Evolutionary conservation across 805 yeast species (phyloP).

Genomic region (Candida pseudofarinosa): DNA sequence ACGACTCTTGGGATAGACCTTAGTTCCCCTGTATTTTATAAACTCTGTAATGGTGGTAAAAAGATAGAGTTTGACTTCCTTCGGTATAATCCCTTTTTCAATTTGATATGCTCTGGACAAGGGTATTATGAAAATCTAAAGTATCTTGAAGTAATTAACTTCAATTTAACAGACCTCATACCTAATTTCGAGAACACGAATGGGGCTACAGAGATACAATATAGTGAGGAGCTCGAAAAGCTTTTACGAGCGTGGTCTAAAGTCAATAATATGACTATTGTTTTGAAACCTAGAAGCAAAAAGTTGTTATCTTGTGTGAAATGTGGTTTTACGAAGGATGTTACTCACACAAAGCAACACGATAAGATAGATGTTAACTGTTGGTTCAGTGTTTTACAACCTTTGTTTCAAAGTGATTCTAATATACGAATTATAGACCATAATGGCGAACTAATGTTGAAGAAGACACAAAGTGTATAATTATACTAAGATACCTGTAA

Average conservation of each 20-base stretch:
- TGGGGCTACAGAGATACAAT: background rate
- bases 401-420: conserved; percentile 8
- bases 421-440: conserved; percentile 3
- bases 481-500: background rate
- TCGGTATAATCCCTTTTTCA: conserved; percentile 25
- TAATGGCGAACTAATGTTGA: background rate
- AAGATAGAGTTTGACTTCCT: conserved; percentile 26
- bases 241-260: conserved; percentile 15
- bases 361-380: conserved; percentile 8
- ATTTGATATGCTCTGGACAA: conserved; percentile 30
- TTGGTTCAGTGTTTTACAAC: conserved; percentile 18
- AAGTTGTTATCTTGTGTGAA: conserved; percentile 26
- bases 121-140: conserved; percentile 27
- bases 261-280: conserved; percentile 19
- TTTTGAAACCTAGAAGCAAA: conserved; percentile 19
- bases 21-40: conserved; percentile 43
- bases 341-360: conserved; percentile 2
- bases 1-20: conserved; percentile 43
- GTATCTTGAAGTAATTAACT: conserved; percentile 25
- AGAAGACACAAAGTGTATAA: background rate
- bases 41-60: conserved; percentile 7
- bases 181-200: background rate
- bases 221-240: conserved; percentile 1
- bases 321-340: conserved; percentile 25
- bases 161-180: conserved; percentile 17